Evolutionary conservation across 2,329 filamentous ascomycete species (phyloP), one percentile per base, ranked within the genome.

Genomic region (Cadophora malorum): DNA sequence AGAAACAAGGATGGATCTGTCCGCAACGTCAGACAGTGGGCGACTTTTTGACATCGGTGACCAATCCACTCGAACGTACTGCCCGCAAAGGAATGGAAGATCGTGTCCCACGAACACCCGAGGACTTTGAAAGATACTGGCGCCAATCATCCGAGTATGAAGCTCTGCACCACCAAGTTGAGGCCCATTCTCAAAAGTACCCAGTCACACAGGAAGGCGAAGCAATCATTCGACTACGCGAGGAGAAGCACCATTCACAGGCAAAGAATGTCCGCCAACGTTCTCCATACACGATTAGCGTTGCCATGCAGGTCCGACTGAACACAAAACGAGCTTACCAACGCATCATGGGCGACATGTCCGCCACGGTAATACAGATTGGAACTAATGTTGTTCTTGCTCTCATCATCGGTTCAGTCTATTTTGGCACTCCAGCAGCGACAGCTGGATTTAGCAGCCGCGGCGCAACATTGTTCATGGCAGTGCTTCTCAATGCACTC

Each of bases 261-360:
- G 85, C 87, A 71, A 85, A 83, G 75, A 75, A 80, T 33, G 84
- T 86, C 77, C 90, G 92, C 2, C 79, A 84, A 61, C 87, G 87
- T 77, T 96, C 93, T 0, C 93, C 94, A 0, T 97, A 91, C 79
- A 97, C 93, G 0, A 82, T 97, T 50, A 95, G 92, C 0, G 92
- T 91, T 72, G 65, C 70, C 1, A 90, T 95, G 79, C 94, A 98
- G 79, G 80, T 97, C 70, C 79, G 85, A 69, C 88, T 97, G 21
- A 97, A 94, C 77, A 83, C 96, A 58, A 89, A 89, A 83, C 90
- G 95, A 76, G 93, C 93, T 9, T 96, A 90, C 82, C 87, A 88
- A 76, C 88, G 94, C 58, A 83, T 97, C 9, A 85, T 84, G 70
- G 92, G 91, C 63, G 94, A 97, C 75, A 82, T 95, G 72, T 84